Conservation (phyloP, 2,329 filamentous ascomycete species). For the Aureobasidium namibiae region DNA sequence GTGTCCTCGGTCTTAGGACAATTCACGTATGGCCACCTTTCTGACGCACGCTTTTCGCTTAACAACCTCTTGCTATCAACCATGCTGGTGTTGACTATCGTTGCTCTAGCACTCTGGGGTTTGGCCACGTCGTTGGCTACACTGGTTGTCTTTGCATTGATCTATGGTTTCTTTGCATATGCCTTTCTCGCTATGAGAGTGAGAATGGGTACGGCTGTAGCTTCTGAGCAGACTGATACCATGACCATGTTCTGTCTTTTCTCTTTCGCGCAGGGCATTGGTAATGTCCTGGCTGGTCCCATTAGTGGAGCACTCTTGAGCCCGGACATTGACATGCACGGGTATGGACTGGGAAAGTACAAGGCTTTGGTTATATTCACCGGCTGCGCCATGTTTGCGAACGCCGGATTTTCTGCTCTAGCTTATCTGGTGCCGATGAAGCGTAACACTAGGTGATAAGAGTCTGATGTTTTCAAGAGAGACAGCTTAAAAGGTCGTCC, state of each 20-base stretch:
- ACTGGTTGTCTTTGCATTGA: slow-evolving; percentile 33
- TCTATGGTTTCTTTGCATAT: slow-evolving; percentile 39
- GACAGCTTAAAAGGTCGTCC: too few species aligned
- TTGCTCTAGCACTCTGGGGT: slow-evolving; percentile 41
- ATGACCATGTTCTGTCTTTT: slow-evolving; percentile 20
- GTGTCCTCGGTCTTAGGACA: slow-evolving; percentile 29
- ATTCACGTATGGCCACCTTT: slow-evolving; percentile 28
- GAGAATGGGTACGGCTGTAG: slow-evolving; percentile 21
- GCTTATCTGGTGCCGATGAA: too few species aligned
- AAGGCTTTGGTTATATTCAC: slow-evolving; percentile 18
- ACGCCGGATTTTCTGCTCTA: background rate
- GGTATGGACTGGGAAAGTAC: slow-evolving; percentile 17
- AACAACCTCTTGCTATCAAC: slow-evolving; percentile 28
- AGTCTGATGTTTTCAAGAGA: too few species aligned
- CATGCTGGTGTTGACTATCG: slow-evolving; percentile 32
- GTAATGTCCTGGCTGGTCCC: slow-evolving; percentile 22
- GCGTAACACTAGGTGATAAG: too few species aligned
- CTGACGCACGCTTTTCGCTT: slow-evolving; percentile 29
- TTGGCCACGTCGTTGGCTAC: slow-evolving; percentile 29
- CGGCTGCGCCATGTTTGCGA: slow-evolving; percentile 13
- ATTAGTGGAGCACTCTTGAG: slow-evolving; percentile 19
- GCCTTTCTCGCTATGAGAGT: slow-evolving; percentile 30
- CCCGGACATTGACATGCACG: background rate
- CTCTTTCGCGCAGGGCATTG: slow-evolving; percentile 22
- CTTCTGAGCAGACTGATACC: slow-evolving; percentile 17